Evolutionary conservation across 2,329 filamentous ascomycete species (phyloP).

Genomic region (Ophiostoma ips): DNA sequence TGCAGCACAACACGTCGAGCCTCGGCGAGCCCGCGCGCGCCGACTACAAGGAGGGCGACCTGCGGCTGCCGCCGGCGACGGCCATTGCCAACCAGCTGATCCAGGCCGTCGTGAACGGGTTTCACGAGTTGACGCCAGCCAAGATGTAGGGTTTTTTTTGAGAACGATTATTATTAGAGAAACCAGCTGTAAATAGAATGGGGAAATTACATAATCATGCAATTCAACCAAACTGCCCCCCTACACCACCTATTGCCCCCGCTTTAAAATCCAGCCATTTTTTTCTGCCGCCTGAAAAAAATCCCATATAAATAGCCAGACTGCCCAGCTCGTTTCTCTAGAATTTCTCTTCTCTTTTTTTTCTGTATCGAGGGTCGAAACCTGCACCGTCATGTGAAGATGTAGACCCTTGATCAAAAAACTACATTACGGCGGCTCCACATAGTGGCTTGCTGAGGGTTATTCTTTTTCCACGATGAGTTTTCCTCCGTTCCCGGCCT

Average conservation of each 20-base stretch:
- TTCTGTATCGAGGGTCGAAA: constrained; percentile 21
- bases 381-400: constrained; percentile 39
- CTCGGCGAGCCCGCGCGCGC: constrained; percentile 50
- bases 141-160: constrained; percentile 33
- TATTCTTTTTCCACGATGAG: constrained; percentile 29
- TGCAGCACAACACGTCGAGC: constrained; percentile 51
- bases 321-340: constrained; percentile 11
- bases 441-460: constrained; percentile 42
- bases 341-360: constrained; percentile 23
- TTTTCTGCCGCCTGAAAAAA: neutral
- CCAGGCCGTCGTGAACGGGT: constrained; percentile 63
- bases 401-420: constrained; percentile 20
- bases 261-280: neutral
- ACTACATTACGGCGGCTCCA: constrained; percentile 31
- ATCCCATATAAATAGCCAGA: constrained; percentile 6
- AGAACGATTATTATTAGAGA: no score
- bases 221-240: no score
- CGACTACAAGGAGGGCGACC: constrained; percentile 59
- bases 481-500: constrained; percentile 43
- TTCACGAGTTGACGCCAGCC: constrained; percentile 36
- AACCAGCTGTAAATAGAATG: no score
- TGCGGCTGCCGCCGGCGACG: constrained; percentile 71
- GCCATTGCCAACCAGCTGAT: constrained; percentile 90
- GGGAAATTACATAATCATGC: no score
- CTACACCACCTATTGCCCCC: neutral